These are phyloP conservation scores for Primulina eburnea DNA, from an alignment of 257 asterid species.

Conservation along the genomic window DNA sequence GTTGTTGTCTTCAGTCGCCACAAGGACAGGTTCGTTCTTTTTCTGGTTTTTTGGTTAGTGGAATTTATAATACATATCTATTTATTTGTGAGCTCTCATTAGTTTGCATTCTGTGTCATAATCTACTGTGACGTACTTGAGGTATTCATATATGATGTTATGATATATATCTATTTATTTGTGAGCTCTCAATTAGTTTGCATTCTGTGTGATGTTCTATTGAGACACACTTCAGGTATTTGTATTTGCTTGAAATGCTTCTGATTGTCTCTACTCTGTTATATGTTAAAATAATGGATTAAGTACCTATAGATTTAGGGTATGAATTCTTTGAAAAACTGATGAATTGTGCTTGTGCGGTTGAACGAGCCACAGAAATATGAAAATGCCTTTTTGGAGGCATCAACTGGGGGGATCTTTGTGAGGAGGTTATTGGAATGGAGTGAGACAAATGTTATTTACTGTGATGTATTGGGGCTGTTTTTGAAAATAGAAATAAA, in stretches of 20 bases:
- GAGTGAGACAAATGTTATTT: no score
- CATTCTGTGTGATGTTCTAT: not conserved
- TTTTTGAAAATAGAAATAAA: no score
- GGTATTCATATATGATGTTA: not conserved
- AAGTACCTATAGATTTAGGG: no score
- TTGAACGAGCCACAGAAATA: no score
- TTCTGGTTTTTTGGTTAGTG: not conserved
- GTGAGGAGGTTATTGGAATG: no score
- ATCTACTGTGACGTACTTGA: not conserved
- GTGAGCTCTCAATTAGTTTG: not conserved
- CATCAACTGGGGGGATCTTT: no score
- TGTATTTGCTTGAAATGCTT: not conserved
- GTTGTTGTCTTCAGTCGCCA: constrained; percentile 81
- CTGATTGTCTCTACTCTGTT: no score
- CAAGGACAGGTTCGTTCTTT: constrained; percentile 48
- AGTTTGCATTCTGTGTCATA: not conserved
- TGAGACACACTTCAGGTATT: not conserved
- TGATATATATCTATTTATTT: not conserved
- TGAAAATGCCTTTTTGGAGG: no score
- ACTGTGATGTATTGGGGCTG: no score
- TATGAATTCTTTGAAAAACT: no score
- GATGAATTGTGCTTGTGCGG: no score
- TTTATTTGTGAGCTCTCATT: not conserved
- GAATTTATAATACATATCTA: not conserved
- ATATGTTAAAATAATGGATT: no score